These are phyloP conservation scores for Discostella pseudostelligera DNA, from an alignment of 108 stramenopile genomes.

Conservation along the genomic window DNA sequence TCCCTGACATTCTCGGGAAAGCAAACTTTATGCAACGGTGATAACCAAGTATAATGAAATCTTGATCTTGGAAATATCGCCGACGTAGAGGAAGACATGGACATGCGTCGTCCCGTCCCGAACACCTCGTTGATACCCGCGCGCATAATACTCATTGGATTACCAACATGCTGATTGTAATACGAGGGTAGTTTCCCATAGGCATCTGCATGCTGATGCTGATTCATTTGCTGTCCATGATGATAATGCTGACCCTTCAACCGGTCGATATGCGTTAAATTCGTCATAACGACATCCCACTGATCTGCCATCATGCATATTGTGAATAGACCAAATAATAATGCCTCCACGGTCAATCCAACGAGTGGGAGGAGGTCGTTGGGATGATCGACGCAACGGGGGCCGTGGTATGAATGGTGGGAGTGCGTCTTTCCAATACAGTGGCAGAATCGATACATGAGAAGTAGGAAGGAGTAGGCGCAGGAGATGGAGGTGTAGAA, in stretches of 20 bases:
- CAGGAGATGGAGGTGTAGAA: conserved; percentile 92
- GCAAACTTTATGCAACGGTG: conserved; percentile 75
- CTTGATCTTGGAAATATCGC: conserved; percentile 11
- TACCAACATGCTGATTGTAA: conserved; percentile 7
- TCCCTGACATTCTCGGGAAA: conserved; percentile 69
- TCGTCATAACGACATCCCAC: conserved; percentile 85
- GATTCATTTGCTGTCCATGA: background rate
- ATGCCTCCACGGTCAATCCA: conserved; percentile 70
- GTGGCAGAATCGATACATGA: conserved; percentile 62
- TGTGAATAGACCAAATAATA: conserved; percentile 97
- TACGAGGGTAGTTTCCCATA: background rate
- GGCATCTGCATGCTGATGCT: conserved; percentile 18
- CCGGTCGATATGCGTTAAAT: conserved; percentile 97
- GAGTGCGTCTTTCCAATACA: conserved; percentile 52
- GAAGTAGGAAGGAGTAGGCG: conserved; percentile 77
- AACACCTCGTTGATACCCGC: conserved; percentile 80
- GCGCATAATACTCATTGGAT: conserved; percentile 6
- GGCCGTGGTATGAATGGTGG: conserved; percentile 5
- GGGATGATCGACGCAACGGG: conserved; percentile 72
- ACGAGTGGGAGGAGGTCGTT: conserved; percentile 66
- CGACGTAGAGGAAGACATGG: conserved; percentile 4
- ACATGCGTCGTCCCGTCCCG: conserved; percentile 38
- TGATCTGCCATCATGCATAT: conserved; percentile 98
- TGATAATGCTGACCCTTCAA: conserved; percentile 65
- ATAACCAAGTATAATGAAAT: conserved; percentile 79